These are phyloP conservation scores for Diaporthe citri DNA, from an alignment of 2,329 filamentous ascomycete genomes.

Conservation along the genomic window DNA sequence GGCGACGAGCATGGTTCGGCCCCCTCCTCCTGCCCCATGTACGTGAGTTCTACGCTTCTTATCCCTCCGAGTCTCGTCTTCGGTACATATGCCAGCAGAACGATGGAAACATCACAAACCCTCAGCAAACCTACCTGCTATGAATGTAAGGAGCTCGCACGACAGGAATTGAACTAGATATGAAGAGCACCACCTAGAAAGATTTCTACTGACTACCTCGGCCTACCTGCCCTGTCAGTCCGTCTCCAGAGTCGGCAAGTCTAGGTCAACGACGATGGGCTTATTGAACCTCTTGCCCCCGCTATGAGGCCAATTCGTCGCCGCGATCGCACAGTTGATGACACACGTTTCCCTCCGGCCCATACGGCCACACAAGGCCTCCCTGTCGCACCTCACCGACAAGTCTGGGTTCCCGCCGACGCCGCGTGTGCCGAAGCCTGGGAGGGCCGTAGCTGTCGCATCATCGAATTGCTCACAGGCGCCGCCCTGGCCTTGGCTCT, in stretches of 20 bases:
- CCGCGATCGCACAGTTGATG: conserved; percentile 83
- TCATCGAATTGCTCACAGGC: conserved; percentile 3
- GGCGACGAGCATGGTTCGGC: background rate
- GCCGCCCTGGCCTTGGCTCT: background rate
- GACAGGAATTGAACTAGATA: background rate
- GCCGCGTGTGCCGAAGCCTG: conserved; percentile 50
- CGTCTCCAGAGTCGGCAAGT: conserved; percentile 71
- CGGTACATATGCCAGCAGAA: background rate
- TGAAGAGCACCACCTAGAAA: background rate
- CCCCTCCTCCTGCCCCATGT: too few relatives aligned
- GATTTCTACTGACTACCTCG: too few relatives aligned
- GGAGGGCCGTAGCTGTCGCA: conserved; percentile 39
- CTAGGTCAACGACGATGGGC: conserved; percentile 85
- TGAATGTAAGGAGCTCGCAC: background rate
- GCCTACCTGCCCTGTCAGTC: background rate
- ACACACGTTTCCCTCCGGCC: conserved; percentile 78
- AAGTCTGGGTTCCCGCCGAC: conserved; percentile 55
- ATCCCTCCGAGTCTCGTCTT: background rate
- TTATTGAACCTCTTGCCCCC: conserved; percentile 78
- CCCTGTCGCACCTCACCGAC: conserved; percentile 56
- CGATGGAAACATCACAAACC: background rate
- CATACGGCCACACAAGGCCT: conserved; percentile 55
- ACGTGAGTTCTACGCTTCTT: too few relatives aligned
- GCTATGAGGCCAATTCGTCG: conserved; percentile 72
- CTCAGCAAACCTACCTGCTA: background rate